Percentiles rank a stretch among this genome's conserved stretches.
phyloP scores from a whole-genome alignment of 257 asterid species.

The Solanum chilense region DNA sequence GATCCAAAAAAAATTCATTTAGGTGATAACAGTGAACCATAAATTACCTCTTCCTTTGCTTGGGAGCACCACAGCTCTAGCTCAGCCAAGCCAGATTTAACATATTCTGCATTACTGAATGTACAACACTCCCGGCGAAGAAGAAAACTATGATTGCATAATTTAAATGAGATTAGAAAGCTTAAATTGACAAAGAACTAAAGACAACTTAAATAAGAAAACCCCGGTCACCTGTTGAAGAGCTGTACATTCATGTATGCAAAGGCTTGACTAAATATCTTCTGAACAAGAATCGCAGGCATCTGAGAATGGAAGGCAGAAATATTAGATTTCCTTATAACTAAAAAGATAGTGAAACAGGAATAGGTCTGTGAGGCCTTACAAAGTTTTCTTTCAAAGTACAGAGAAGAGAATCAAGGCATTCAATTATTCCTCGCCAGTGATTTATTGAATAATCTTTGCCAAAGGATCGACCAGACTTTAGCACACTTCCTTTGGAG shows the following conservation, averaged over 20 bases:
- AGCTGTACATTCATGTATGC: slow-evolving; percentile 75
- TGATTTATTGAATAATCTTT: slow-evolving; percentile 60
- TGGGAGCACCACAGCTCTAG: slow-evolving; percentile 92
- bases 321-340: not conserved
- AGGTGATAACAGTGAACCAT: not conserved
- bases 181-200: not conserved
- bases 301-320: slow-evolving; percentile 35
- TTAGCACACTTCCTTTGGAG: slow-evolving; percentile 67
- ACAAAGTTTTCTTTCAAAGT: slow-evolving; percentile 86
- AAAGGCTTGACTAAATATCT: slow-evolving; percentile 73
- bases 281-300: slow-evolving; percentile 83
- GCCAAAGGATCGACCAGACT: slow-evolving; percentile 85
- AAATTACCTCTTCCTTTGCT: slow-evolving; percentile 86
- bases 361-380: slow-evolving; percentile 4
- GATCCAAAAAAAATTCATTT: not conserved
- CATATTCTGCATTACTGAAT: slow-evolving; percentile 90
- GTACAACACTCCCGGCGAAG: slow-evolving; percentile 94
- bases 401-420: slow-evolving; percentile 71
- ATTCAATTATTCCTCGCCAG: slow-evolving; percentile 83
- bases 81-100: slow-evolving; percentile 90
- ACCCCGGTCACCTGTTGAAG: slow-evolving; percentile 59
- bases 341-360: not conserved
- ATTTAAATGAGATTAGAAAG: not conserved
- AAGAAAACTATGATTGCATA: slow-evolving; percentile 13
- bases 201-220: not conserved